Evolutionary conservation across 257 asterid genomes (phyloP).

Genomic region (Nicotiana obtusifolia): DNA sequence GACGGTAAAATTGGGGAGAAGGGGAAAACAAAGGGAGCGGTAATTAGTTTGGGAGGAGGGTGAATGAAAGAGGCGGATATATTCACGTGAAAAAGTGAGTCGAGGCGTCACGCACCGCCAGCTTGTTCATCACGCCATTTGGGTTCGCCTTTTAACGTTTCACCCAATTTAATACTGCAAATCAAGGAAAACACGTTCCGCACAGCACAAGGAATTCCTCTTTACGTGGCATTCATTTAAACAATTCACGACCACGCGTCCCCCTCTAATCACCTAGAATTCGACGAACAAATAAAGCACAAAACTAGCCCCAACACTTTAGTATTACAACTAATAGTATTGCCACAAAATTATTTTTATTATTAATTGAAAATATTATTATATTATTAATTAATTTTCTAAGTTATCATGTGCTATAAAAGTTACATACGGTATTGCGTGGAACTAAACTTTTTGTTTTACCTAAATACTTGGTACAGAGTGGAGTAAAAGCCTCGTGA

Average conservation of each 20-base stretch:
- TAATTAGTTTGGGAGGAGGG: background rate
- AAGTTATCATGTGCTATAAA: background rate
- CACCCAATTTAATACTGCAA: background rate
- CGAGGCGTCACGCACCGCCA: constrained; percentile 3
- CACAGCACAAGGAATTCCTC: background rate
- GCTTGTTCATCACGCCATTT: background rate
- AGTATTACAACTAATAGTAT: background rate
- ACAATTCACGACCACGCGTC: background rate
- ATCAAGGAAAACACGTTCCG: background rate
- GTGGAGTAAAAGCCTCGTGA: background rate
- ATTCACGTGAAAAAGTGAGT: constrained; percentile 12
- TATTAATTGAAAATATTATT: background rate
- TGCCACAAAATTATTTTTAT: background rate
- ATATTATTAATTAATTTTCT: background rate
- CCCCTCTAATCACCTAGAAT: background rate
- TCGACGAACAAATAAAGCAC: background rate
- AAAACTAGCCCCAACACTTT: background rate
- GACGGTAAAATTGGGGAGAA: background rate
- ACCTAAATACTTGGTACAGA: background rate
- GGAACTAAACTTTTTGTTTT: background rate
- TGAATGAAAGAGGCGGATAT: background rate
- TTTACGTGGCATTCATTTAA: background rate
- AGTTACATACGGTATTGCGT: too few species aligned
- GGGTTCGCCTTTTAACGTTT: background rate
- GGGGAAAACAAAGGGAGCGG: background rate